Percentiles rank a stretch among this genome's conserved stretches.
phyloP scores from a whole-genome alignment of 257 asterid genomes.

The Rubia yunnanensis region DNA sequence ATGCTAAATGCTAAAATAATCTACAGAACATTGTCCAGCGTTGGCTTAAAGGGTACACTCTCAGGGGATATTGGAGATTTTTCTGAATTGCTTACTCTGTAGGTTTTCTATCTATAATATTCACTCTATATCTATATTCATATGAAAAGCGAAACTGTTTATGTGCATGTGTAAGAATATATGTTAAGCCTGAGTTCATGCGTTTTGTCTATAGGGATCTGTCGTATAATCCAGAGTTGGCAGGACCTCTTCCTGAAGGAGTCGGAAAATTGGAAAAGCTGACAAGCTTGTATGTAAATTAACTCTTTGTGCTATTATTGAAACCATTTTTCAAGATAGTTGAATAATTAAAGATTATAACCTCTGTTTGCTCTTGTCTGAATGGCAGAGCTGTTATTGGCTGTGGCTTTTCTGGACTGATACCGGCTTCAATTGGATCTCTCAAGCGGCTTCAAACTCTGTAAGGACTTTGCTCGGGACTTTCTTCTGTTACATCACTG shows the following conservation, averaged over 20 bases:
- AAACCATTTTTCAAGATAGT: neutral
- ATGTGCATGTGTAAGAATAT: too few relatives aligned
- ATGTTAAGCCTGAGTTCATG: neutral
- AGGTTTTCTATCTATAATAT: constrained; percentile 20
- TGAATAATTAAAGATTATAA: neutral
- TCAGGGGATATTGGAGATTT: constrained; percentile 54
- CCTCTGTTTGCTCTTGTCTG: constrained; percentile 8
- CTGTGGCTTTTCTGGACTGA: constrained; percentile 65
- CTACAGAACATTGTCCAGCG: constrained; percentile 60
- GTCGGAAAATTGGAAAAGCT: constrained; percentile 57
- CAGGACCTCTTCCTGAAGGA: constrained; percentile 52
- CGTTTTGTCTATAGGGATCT: constrained; percentile 50
- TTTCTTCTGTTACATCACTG: neutral
- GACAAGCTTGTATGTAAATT: constrained; percentile 60
- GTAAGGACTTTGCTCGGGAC: constrained; percentile 36
- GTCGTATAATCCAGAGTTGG: constrained; percentile 60
- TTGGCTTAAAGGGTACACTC: constrained; percentile 47
- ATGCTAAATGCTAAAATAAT: constrained; percentile 3
- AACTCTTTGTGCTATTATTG: neutral
- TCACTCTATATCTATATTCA: neutral
- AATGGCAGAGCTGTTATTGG: constrained; percentile 62
- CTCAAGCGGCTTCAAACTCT: constrained; percentile 43
- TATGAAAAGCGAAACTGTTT: neutral
- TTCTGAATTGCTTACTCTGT: constrained; percentile 67
- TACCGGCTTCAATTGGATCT: constrained; percentile 70